Evolutionary conservation across 2,329 filamentous ascomycete genomes (phyloP), one percentile per base, ranked within the genome.

Genomic region (Zasmidium citrigriseum): DNA sequence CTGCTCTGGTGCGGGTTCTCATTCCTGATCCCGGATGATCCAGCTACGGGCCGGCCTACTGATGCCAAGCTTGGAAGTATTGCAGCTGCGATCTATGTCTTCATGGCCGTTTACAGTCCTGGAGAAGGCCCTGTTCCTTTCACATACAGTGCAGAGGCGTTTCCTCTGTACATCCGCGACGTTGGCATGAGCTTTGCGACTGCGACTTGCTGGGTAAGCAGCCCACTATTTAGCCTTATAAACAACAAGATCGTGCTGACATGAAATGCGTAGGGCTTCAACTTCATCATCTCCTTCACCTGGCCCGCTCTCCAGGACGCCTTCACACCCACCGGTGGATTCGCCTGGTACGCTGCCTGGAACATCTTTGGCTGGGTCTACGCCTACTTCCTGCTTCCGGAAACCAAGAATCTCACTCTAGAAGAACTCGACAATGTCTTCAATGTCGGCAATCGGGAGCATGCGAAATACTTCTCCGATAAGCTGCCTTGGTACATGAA

Each of bases 371-470:
- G 63, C 27, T 66, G 58, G 59, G 55, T 66, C 16, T 66, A 63
- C 54, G 61, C 57, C 29, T 69, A 68, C 54, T 67, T 67, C 51
- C 46, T 64, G 12, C 53, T 67, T 2, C 64, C 66, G 0, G 82
- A 84, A 68, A 84, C 81, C 0, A 83, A 83, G 67, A 70, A 78
- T 9, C 64, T 81, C 22, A 81, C 78, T 0, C 73, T 83, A 0
- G 81, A 84, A 63, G 81, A 85, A 66, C 80, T 85, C 82, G 87
- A 90, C 64, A 78, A 87, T 18, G 80, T 90, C 44, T 69, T 69
- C 54, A 66, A 57, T 54, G 62, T 69, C 18, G 63, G 66, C 23
- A 68, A 67, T 46, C 52, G 61, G 2, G 55, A 64, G 34, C 66
- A 67, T 46, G 60, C 62, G 34, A 66, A 64, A 54, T 67, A 69